Evolutionary conservation across 2,329 filamentous ascomycete genomes (phyloP).

Genomic region (Helotiales sp.): DNA sequence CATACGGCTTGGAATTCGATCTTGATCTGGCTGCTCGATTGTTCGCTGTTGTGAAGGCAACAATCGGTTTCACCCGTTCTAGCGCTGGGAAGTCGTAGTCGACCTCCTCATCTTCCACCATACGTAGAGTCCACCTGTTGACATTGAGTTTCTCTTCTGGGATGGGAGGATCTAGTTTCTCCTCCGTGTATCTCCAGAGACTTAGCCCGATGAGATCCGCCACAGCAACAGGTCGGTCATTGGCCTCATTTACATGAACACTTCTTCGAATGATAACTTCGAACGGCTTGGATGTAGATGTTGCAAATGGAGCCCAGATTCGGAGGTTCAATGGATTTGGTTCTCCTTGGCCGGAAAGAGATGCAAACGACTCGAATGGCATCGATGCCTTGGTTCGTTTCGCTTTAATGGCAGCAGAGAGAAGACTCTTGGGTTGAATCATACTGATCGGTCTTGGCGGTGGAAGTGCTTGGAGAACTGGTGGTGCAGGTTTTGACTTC

Average conservation of each 20-base stretch:
- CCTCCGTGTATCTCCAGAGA: conserved; percentile 78
- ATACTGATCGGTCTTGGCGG: conserved; percentile 72
- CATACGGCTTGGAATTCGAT: conserved; percentile 76
- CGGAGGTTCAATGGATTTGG: conserved; percentile 76
- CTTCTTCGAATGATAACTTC: conserved; percentile 74
- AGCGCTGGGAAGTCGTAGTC: conserved; percentile 85
- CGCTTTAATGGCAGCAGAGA: conserved; percentile 74
- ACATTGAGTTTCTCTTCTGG: conserved; percentile 71
- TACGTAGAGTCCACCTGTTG: conserved; percentile 81
- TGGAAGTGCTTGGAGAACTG: conserved; percentile 68
- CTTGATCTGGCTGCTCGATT: conserved; percentile 66
- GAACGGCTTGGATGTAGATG: conserved; percentile 65
- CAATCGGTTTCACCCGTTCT: conserved; percentile 74
- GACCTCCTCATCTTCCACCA: conserved; percentile 84
- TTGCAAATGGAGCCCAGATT: conserved; percentile 76
- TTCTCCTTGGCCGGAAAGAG: conserved; percentile 78
- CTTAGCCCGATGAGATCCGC: conserved; percentile 82
- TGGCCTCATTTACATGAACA: conserved; percentile 69
- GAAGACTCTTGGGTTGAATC: conserved; percentile 70
- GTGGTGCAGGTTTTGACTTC: conserved; percentile 61
- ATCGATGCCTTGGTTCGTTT: conserved; percentile 72
- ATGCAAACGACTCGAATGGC: conserved; percentile 78
- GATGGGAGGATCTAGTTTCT: conserved; percentile 72
- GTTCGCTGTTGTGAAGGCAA: conserved; percentile 81
- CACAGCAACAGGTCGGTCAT: conserved; percentile 69